A percentile compares a stretch with the other conserved stretches of the same genome.
phyloP scores from a whole-genome alignment of 2,329 filamentous ascomycete genomes.

The Fulvia fulva region DNA sequence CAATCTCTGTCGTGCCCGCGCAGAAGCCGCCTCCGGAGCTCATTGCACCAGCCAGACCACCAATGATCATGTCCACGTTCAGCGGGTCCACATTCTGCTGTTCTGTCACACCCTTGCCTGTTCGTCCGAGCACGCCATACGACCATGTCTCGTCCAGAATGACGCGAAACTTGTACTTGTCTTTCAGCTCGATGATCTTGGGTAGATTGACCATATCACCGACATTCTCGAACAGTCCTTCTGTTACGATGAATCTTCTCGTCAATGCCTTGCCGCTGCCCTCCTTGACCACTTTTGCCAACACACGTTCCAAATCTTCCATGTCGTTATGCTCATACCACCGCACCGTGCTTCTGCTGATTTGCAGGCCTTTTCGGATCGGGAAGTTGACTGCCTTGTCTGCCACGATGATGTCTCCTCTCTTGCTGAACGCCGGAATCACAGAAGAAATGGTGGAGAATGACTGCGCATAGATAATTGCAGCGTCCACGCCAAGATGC shows the following conservation, averaged over 20 bases:
- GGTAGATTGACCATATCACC: conserved; percentile 83
- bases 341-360: conserved; percentile 80
- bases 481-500: conserved; percentile 80
- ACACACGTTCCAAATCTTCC: conserved; percentile 81
- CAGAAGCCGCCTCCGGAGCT: conserved; percentile 96
- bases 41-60: conserved; percentile 82
- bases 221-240: conserved; percentile 86
- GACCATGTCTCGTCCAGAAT: conserved; percentile 98
- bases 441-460: conserved; percentile 97
- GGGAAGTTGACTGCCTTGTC: conserved; percentile 91
- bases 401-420: conserved; percentile 93
- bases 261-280: conserved; percentile 86
- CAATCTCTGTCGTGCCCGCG: conserved; percentile 83
- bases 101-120: conserved; percentile 88
- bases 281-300: conserved; percentile 82
- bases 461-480: conserved; percentile 92
- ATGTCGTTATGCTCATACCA: conserved; percentile 98
- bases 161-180: conserved; percentile 95
- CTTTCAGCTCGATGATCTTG: conserved; percentile 86
- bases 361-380: conserved; percentile 90
- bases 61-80: conserved; percentile 95
- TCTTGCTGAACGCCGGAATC: conserved; percentile 94
- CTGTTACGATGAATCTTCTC: conserved; percentile 89
- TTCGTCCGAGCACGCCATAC: conserved; percentile 88
- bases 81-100: conserved; percentile 92